Percentiles rank a stretch among this genome's conserved stretches.
These are phyloP conservation scores for Crithidia acanthocephali DNA, from an alignment of 208 protist species.

Conservation along the genomic window DNA sequence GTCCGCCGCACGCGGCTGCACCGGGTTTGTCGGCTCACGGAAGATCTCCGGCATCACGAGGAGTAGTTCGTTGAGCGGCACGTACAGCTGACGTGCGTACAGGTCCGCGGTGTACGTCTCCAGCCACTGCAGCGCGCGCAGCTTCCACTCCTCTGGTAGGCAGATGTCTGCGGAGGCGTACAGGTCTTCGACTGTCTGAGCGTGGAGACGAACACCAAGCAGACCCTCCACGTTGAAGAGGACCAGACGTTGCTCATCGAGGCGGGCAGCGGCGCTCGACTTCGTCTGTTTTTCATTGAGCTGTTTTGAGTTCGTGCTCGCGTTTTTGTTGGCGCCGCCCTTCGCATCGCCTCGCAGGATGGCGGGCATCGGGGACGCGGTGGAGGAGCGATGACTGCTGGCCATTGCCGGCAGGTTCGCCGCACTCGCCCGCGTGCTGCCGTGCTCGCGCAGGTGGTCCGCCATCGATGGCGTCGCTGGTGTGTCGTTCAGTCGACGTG, in stretches of 20 bases:
- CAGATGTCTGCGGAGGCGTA: constrained; percentile 18
- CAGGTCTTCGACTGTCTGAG: constrained; percentile 10
- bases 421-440: not conserved
- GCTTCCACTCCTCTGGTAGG: constrained; percentile 62
- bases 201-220: constrained; percentile 25
- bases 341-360: not conserved
- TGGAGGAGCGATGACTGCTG: constrained; percentile 11
- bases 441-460: constrained; percentile 1
- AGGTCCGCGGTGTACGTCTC: constrained; percentile 76
- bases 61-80: constrained; percentile 82
- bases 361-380: not conserved
- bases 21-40: constrained; percentile 60
- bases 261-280: not conserved
- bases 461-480: constrained; percentile 13
- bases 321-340: not conserved
- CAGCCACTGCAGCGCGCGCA: constrained; percentile 84
- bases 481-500: constrained; percentile 19
- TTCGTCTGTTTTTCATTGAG: not conserved
- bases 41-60: constrained; percentile 77
- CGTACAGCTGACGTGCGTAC: constrained; percentile 65
- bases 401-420: not conserved
- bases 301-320: not conserved
- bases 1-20: constrained; percentile 67
- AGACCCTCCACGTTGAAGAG: constrained; percentile 24
- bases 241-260: not conserved